Conservation (phyloP, 768 basidiomycete species). For the Boletus pseudo-olivaceus region DNA sequence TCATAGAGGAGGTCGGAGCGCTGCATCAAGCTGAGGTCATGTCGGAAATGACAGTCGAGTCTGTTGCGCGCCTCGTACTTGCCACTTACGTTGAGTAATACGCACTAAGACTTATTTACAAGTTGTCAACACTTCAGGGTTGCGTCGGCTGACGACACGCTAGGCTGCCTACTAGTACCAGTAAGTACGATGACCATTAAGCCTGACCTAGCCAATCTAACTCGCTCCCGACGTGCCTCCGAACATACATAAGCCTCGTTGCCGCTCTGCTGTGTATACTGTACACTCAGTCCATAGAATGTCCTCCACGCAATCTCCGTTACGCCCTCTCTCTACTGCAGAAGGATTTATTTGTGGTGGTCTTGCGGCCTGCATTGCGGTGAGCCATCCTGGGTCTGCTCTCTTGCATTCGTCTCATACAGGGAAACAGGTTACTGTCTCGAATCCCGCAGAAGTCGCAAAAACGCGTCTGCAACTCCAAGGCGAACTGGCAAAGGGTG, state of each 20-base stretch:
- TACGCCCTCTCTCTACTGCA: slow-evolving; percentile 51
- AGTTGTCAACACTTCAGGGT: not conserved
- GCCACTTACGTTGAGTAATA: too few relatives aligned
- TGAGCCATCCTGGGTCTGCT: slow-evolving; percentile 29
- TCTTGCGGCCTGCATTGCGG: slow-evolving; percentile 87
- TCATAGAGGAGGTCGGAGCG: slow-evolving; percentile 14
- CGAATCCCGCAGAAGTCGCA: slow-evolving; percentile 71
- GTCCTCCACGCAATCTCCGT: slow-evolving; percentile 11
- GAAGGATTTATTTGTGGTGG: slow-evolving; percentile 91
- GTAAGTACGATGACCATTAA: too few relatives aligned
- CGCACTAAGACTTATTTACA: not conserved
- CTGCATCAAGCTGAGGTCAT: slow-evolving; percentile 16
- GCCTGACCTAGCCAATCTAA: not conserved
- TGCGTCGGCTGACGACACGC: not conserved
- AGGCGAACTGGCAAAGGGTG: slow-evolving; percentile 83
- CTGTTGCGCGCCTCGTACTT: too few relatives aligned
- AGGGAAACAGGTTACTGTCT: slow-evolving; percentile 64
- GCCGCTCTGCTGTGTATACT: not conserved
- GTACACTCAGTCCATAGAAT: slow-evolving; percentile 9
- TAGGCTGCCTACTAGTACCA: too few relatives aligned
- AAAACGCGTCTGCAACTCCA: slow-evolving; percentile 97
- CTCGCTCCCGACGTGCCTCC: not conserved
- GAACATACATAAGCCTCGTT: slow-evolving; percentile 3
- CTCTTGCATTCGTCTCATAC: slow-evolving; percentile 4
- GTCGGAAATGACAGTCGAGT: not conserved